Conservation (phyloP, 139 green algal genomes). For the Dunaliella sp. region DNA sequence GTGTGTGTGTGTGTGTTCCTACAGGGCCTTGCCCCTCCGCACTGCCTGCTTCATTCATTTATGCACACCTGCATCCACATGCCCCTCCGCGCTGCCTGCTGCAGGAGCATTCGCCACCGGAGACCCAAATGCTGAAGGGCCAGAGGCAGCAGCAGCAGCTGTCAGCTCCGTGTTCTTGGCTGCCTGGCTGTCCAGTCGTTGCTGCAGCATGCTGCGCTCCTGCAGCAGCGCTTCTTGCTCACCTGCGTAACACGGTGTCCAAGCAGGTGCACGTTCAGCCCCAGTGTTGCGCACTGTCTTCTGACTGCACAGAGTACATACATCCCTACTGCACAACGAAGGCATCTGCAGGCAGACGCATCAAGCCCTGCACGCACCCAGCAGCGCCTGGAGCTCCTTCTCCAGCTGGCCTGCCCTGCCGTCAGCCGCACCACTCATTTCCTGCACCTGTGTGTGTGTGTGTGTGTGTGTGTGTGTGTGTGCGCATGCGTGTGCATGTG, state of each 20-base stretch:
- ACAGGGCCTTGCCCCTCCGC: too few species aligned
- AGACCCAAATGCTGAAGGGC: too few species aligned
- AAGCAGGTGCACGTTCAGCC: not conserved
- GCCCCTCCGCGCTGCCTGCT: too few species aligned
- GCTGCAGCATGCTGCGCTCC: not conserved
- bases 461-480: too few species aligned
- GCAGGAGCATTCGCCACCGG: too few species aligned
- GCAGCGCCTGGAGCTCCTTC: constrained; percentile 7
- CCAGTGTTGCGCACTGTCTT: not conserved
- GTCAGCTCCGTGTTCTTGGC: too few species aligned
- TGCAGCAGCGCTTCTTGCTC: not conserved
- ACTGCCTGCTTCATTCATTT: too few species aligned
- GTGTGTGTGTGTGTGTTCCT: not conserved
- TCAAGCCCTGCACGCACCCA: not conserved
- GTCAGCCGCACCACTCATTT: not conserved
- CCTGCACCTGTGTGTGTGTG: constrained; percentile 5
- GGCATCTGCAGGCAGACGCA: too few species aligned
- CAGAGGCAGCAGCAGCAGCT: too few species aligned
- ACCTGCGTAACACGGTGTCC: not conserved
- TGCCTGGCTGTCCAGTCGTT: too few species aligned
- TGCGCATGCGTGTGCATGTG: too few species aligned
- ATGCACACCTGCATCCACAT: too few species aligned
- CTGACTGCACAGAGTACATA: not conserved
- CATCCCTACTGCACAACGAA: not conserved
- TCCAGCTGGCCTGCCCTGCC: constrained; percentile 16